These are phyloP conservation scores for Aspergillus hiratsukae DNA, from an alignment of 2,329 filamentous ascomycete genomes.

Conservation along the genomic window DNA sequence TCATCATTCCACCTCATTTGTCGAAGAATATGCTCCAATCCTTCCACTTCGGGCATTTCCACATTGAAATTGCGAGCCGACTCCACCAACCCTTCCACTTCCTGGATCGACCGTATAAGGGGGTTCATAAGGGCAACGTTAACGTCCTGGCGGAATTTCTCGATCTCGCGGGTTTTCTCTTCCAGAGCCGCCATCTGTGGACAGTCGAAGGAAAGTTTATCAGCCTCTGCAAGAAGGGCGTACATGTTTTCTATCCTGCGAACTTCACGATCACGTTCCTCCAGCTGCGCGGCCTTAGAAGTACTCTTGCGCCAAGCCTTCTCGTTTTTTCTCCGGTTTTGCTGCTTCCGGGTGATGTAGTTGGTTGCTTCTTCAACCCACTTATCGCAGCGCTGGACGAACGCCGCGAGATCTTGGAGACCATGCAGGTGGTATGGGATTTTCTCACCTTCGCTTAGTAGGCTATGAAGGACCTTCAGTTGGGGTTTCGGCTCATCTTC, in stretches of 20 bases:
- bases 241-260: conserved; percentile 87
- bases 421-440: conserved; percentile 87
- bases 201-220: conserved; percentile 87
- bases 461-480: conserved; percentile 75
- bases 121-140: conserved; percentile 65
- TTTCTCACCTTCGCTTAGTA: conserved; percentile 90
- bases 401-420: conserved; percentile 74
- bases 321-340: conserved; percentile 92
- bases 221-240: conserved; percentile 75
- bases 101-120: conserved; percentile 58
- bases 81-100: conserved; percentile 89
- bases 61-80: conserved; percentile 85
- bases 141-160: conserved; percentile 76
- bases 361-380: conserved; percentile 97
- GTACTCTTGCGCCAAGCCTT: conserved; percentile 74
- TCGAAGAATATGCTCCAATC: conserved; percentile 72
- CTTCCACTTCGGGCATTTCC: conserved; percentile 82
- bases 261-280: conserved; percentile 77
- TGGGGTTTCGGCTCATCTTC: conserved; percentile 80
- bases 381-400: conserved; percentile 93
- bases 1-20: conserved; percentile 86
- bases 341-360: conserved; percentile 95
- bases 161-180: conserved; percentile 80
- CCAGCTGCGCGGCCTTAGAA: conserved; percentile 70
- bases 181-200: conserved; percentile 81